These are phyloP conservation scores for Cyberlindnera mycetangii DNA, from an alignment of 805 yeast species.

Conservation along the genomic window DNA sequence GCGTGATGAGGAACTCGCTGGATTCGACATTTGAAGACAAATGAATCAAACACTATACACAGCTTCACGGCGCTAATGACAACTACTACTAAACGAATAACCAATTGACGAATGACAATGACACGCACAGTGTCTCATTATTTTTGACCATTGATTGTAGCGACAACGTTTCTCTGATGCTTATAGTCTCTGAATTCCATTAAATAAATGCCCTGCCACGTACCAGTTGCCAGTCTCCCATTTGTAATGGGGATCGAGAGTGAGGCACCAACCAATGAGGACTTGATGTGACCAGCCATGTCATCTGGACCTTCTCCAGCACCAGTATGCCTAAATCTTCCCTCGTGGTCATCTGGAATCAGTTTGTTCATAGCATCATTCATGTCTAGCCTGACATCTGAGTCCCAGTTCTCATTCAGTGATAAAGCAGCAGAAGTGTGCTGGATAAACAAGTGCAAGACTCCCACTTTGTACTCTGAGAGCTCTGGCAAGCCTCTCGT, in stretches of 20 bases:
- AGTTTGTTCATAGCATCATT: conserved; percentile 56
- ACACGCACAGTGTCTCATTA: conserved; percentile 2
- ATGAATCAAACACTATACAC: background rate
- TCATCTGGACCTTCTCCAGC: conserved; percentile 81
- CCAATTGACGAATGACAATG: too few species aligned
- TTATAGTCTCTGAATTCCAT: conserved; percentile 66
- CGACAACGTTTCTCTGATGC: conserved; percentile 66
- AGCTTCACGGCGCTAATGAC: background rate
- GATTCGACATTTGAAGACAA: conserved; percentile 20
- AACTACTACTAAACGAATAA: background rate
- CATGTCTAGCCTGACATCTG: conserved; percentile 74
- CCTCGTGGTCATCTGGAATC: conserved; percentile 56
- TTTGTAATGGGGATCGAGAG: conserved; percentile 66
- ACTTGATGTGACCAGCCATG: conserved; percentile 79
- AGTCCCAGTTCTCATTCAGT: conserved; percentile 73
- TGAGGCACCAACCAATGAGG: conserved; percentile 59
- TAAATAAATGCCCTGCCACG: conserved; percentile 84
- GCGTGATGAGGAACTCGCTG: conserved; percentile 35
- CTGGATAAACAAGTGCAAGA: conserved; percentile 63
- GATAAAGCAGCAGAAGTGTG: conserved; percentile 81
- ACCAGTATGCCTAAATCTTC: conserved; percentile 24
- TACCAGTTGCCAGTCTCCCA: conserved; percentile 68
- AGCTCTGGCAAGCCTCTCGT: conserved; percentile 54
- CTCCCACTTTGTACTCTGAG: conserved; percentile 57
- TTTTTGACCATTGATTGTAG: conserved; percentile 65